These are phyloP conservation scores for Cercospora sp. DNA, from an alignment of 2,329 filamentous ascomycete genomes.

Conservation along the genomic window DNA sequence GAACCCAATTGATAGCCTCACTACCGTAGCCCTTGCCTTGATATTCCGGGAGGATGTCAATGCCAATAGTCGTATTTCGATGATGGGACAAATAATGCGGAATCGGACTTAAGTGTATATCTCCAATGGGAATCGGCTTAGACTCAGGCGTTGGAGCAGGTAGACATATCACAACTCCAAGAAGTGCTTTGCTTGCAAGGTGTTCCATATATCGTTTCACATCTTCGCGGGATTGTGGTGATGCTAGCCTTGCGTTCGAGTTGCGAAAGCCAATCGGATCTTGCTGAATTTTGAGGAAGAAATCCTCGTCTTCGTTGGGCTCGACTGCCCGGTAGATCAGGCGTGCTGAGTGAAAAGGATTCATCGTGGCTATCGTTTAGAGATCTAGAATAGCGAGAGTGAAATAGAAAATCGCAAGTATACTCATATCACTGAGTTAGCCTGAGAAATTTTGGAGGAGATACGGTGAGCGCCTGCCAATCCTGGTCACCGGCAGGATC, in stretches of 20 bases:
- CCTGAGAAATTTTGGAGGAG: not conserved
- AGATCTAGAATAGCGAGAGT: too few species aligned
- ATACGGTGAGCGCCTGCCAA: constrained; percentile 1
- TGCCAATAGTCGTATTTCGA: constrained; percentile 45
- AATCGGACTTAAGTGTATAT: constrained; percentile 34
- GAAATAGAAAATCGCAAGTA: not conserved
- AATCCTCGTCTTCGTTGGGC: constrained; percentile 34
- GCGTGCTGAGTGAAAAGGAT: constrained; percentile 41
- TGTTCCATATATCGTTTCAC: constrained; percentile 32
- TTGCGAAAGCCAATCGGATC: constrained; percentile 24
- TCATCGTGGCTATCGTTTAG: constrained; percentile 4
- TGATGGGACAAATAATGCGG: constrained; percentile 40
- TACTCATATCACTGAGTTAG: not conserved
- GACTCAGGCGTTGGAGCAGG: constrained; percentile 12
- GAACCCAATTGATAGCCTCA: constrained; percentile 51
- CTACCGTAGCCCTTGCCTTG: constrained; percentile 49
- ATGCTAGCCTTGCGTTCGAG: constrained; percentile 30
- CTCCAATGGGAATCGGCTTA: constrained; percentile 34
- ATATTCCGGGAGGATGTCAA: constrained; percentile 41
- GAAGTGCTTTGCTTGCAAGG: constrained; percentile 29
- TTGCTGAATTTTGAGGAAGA: constrained; percentile 27
- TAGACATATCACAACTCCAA: constrained; percentile 46
- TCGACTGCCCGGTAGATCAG: constrained; percentile 45
- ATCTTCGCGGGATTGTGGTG: constrained; percentile 35
- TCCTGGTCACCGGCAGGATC: not conserved